Conservation (phyloP, 2,329 filamentous ascomycete species). For the Fusarium sp. region DNA sequence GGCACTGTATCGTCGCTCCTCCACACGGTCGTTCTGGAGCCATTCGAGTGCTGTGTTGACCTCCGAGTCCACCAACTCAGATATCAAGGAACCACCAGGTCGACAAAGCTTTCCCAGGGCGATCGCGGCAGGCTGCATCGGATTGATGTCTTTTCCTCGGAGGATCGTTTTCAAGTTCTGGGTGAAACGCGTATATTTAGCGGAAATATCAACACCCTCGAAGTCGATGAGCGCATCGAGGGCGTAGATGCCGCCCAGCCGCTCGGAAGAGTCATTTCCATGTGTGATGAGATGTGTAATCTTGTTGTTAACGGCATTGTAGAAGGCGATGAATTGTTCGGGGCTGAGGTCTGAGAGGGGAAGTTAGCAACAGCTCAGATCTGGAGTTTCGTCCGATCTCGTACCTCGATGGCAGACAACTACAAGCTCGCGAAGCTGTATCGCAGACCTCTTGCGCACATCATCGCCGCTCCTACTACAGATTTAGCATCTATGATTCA, state of each 20-base stretch:
- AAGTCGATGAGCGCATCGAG: constrained; percentile 95
- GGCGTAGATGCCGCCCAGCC: constrained; percentile 89
- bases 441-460: constrained; percentile 60
- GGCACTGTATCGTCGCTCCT: constrained; percentile 91
- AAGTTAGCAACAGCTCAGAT: constrained; percentile 24
- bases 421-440: constrained; percentile 64
- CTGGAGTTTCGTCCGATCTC: constrained; percentile 6
- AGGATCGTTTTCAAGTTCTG: constrained; percentile 88
- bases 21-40: constrained; percentile 92
- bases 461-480: constrained; percentile 54
- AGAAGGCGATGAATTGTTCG: constrained; percentile 74
- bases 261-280: constrained; percentile 84
- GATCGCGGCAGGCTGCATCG: constrained; percentile 88
- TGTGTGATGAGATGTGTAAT: constrained; percentile 77
- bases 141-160: constrained; percentile 86
- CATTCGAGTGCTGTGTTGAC: constrained; percentile 96
- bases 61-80: constrained; percentile 94
- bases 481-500: constrained; percentile 27
- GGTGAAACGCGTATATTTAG: constrained; percentile 94
- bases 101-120: constrained; percentile 90
- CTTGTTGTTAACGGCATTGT: constrained; percentile 63
- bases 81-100: constrained; percentile 91
- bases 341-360: constrained; percentile 70
- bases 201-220: constrained; percentile 89
- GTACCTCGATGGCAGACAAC: constrained; percentile 63